Conservation (phyloP, 2,329 filamentous ascomycete genomes). For the Xylaria sp. region DNA sequence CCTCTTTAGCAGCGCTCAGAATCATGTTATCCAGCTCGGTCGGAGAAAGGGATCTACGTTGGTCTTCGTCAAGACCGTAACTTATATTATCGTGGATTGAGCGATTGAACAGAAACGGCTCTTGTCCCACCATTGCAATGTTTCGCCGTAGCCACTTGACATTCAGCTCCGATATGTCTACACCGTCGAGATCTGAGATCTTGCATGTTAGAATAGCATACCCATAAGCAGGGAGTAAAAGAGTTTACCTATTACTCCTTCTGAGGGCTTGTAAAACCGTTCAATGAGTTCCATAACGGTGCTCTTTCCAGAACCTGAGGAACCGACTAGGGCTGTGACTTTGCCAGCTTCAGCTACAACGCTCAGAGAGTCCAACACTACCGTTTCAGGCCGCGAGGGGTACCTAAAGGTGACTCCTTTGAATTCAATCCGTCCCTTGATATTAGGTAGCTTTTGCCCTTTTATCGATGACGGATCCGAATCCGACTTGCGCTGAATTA, state of each 20-base stretch:
- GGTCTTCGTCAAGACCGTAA: neutral
- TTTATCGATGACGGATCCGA: no score
- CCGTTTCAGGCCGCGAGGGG: no score
- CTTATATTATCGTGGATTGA: neutral
- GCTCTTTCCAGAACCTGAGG: no score
- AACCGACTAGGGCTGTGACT: no score
- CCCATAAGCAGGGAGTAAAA: neutral
- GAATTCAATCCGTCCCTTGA: no score
- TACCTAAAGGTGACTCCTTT: no score
- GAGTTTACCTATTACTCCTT: neutral
- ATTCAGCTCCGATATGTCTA: neutral
- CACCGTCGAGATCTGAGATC: neutral
- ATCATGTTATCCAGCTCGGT: neutral
- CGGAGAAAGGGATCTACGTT: neutral
- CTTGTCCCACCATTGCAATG: neutral
- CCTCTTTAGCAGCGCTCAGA: neutral
- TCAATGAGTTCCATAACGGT: no score
- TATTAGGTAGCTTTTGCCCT: no score
- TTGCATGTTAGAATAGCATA: neutral
- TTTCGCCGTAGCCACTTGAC: no score
- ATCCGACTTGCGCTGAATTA: no score
- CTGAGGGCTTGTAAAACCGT: neutral
- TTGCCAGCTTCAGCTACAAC: no score
- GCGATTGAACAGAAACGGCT: neutral
- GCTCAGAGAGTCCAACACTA: no score